phyloP scores from a whole-genome alignment of 2,329 filamentous ascomycete species.

The Zasmidium cellare region DNA sequence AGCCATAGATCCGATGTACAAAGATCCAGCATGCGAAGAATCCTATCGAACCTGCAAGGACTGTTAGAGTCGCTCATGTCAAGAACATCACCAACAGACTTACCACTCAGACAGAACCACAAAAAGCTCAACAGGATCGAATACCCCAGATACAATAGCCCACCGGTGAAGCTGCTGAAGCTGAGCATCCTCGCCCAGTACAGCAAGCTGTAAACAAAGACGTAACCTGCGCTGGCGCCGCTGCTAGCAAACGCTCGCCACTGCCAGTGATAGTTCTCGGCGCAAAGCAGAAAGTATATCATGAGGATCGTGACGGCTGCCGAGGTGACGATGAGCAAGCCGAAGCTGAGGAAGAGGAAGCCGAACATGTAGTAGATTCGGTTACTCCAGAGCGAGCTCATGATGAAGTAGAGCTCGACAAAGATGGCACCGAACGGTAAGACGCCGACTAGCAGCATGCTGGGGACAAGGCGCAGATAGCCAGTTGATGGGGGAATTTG shows the following conservation, averaged over 20 bases:
- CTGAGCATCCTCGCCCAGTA: conserved; percentile 89
- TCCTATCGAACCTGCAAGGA: conserved; percentile 76
- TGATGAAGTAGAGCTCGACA: conserved; percentile 98
- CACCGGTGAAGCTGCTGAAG: conserved; percentile 79
- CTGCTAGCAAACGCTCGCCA: conserved; percentile 93
- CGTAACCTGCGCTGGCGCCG: conserved; percentile 85
- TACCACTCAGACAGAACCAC: conserved; percentile 92
- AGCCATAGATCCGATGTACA: conserved; percentile 87
- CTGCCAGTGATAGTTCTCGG: conserved; percentile 98
- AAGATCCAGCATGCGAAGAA: conserved; percentile 96
- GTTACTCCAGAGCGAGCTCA: conserved; percentile 98
- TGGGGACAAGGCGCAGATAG: conserved; percentile 83
- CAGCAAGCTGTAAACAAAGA: conserved; percentile 86
- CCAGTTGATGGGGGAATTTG: conserved; percentile 85
- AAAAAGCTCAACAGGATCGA: conserved; percentile 84
- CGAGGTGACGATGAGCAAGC: conserved; percentile 93
- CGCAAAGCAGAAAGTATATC: conserved; percentile 93
- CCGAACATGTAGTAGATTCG: conserved; percentile 99
- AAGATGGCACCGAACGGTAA: conserved; percentile 96
- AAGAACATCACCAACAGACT: conserved; percentile 40
- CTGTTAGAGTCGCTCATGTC: too few relatives aligned
- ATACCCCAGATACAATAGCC: conserved; percentile 91
- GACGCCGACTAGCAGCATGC: conserved; percentile 87
- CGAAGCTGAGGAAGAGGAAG: conserved; percentile 96
- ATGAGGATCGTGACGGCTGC: conserved; percentile 90